Base-by-base conservation (phyloP, 768 basidiomycete species). In the Tylopilus vinaceipallidus region DNA sequence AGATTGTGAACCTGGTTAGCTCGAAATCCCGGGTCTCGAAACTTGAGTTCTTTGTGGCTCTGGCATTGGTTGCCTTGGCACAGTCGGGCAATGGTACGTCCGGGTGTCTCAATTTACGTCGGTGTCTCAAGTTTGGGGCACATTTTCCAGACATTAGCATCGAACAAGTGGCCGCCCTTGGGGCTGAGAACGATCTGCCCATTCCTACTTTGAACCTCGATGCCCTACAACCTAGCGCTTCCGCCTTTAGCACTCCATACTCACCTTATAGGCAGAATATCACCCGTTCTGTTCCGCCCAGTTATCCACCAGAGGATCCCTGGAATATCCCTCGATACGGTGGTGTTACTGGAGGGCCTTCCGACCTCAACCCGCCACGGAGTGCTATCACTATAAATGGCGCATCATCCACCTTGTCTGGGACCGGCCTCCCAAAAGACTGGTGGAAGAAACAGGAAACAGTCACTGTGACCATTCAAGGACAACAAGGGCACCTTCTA, bases 1-100 rank as follows among this genome's bases (percentile, higher is more conserved):
- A 95, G 92, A 95, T 98, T 59, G 87, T 97, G 48, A 92, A 88
- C 67, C 75, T 95, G 19, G 91, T 93, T 45, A 90, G 88, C 68
- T 84, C 86, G 29, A 79, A 79, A 50, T 78, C 88, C 37, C 78
- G 85, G 43, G 87, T 98, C 32, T 90, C 91, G 8, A 90, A 83
- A 57, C 81, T 86, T 49, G 94, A 98, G 63, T 95, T 95, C 73
- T 95, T 89, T 65, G 89, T 95, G 11, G 90, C 92, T 10, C 70
- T 98, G 22, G 91, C 90, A 11, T 75, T 98, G 13, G 91, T 90
- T 38, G 90, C 91, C 2, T 73, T 95, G 4, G 91, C 90, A 6
- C 94, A 98, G 68, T 73, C 81, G 6, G 85, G 83, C 4, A 84
- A 85, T 79, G 90, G 90, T 88, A 48, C 22, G 70, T 58, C 6